These are phyloP conservation scores for Boletus vinaceobasis DNA, from an alignment of 768 basidiomycete genomes.

Conservation along the genomic window DNA sequence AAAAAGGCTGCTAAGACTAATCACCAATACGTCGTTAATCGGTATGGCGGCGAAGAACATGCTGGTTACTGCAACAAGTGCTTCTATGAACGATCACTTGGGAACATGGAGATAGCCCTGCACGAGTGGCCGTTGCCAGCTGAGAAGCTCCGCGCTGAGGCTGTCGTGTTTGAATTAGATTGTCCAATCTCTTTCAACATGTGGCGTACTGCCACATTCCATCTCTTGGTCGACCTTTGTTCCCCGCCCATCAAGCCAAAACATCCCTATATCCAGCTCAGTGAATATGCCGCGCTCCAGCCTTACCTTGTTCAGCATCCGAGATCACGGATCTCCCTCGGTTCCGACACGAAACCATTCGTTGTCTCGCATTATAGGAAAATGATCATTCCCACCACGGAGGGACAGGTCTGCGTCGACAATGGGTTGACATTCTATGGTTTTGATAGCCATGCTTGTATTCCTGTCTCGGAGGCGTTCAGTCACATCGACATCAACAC, in stretches of 20 bases:
- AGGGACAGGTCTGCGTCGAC: slow-evolving; percentile 26
- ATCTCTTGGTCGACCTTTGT: slow-evolving; percentile 38
- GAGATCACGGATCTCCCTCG: slow-evolving; percentile 20
- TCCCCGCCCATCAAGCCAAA: background rate
- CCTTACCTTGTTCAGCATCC: slow-evolving; percentile 15
- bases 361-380: slow-evolving; percentile 12
- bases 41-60: background rate
- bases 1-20: background rate
- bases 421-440: slow-evolving; percentile 33
- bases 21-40: slow-evolving; percentile 2
- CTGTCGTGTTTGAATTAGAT: slow-evolving; percentile 41
- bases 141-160: slow-evolving; percentile 16
- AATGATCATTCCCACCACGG: slow-evolving; percentile 12
- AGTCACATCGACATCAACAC: slow-evolving; percentile 8
- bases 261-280: slow-evolving; percentile 15
- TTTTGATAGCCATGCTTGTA: slow-evolving; percentile 24
- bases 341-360: slow-evolving; percentile 25
- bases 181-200: slow-evolving; percentile 39
- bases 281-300: slow-evolving; percentile 8
- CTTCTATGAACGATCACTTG: slow-evolving; percentile 14
- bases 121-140: slow-evolving; percentile 49
- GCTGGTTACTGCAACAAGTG: slow-evolving; percentile 31
- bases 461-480: slow-evolving; percentile 16
- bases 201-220: slow-evolving; percentile 44
- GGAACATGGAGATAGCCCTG: slow-evolving; percentile 29